These are phyloP conservation scores for Fusarium pseudoanthophilum DNA, from an alignment of 2,329 filamentous ascomycete genomes.

Conservation along the genomic window DNA sequence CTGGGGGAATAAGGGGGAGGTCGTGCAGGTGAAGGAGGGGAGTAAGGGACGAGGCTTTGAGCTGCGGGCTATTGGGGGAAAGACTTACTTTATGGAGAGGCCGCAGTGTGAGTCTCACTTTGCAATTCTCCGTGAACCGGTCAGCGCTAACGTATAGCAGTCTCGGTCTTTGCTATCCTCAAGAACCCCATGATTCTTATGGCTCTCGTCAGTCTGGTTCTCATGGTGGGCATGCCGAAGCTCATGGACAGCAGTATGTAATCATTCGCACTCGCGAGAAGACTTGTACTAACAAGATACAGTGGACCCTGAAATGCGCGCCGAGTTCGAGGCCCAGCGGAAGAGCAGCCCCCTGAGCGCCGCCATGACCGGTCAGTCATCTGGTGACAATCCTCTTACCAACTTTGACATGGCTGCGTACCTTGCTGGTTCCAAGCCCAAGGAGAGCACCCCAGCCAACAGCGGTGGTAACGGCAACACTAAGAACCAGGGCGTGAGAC, in stretches of 20 bases:
- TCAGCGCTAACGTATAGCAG: conserved; percentile 53
- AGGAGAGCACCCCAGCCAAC: conserved; percentile 47
- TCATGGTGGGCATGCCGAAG: conserved; percentile 95
- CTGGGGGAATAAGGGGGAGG: conserved; percentile 86
- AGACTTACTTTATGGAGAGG: conserved; percentile 82
- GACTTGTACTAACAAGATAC: not conserved
- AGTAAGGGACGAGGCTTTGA: conserved; percentile 63
- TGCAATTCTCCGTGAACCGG: not conserved
- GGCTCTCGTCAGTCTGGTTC: conserved; percentile 80
- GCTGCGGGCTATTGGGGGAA: conserved; percentile 69
- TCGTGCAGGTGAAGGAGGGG: conserved; percentile 55
- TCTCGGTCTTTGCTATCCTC: conserved; percentile 82
- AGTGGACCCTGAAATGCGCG: conserved; percentile 98
- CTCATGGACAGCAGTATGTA: conserved; percentile 92
- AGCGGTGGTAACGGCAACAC: conserved; percentile 24
- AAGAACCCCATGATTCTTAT: conserved; percentile 98
- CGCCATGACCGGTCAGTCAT: conserved; percentile 56
- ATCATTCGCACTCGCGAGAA: not conserved
- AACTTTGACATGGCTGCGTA: conserved; percentile 73
- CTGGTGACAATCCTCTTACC: conserved; percentile 57
- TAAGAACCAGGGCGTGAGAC: conserved; percentile 57
- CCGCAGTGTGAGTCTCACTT: conserved; percentile 72
- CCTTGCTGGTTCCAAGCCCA: conserved; percentile 65
- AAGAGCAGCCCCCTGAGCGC: conserved; percentile 76
- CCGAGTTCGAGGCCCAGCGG: conserved; percentile 92